Evolutionary conservation across 768 basidiomycete genomes (phyloP).

Genomic region (Termitomyces bulborhizus): DNA sequence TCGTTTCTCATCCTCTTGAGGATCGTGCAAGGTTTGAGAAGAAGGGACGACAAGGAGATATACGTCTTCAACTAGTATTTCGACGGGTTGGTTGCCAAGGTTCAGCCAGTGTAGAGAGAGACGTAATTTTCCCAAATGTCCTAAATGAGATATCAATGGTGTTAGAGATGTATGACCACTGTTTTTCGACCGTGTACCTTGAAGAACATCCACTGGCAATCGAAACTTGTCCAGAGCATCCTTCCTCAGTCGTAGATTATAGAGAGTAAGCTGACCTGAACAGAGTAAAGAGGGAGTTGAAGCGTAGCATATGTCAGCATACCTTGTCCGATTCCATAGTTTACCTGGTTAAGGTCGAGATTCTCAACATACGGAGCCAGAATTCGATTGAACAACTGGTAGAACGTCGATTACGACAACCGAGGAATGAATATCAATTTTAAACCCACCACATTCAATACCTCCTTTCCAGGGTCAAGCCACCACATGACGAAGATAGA

Average conservation of each 20-base stretch:
- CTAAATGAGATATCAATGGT: conserved; percentile 27
- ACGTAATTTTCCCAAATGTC: conserved; percentile 81
- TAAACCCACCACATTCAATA: conserved; percentile 65
- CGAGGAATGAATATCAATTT: neutral
- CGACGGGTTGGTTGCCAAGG: conserved; percentile 83
- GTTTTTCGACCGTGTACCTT: conserved; percentile 49
- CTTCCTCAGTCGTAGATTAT: conserved; percentile 83
- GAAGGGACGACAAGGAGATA: conserved; percentile 90
- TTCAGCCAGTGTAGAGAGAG: conserved; percentile 88
- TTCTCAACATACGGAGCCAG: conserved; percentile 96
- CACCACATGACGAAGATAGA: conserved; percentile 63
- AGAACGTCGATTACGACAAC: neutral
- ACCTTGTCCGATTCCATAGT: conserved; percentile 90
- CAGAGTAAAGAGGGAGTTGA: neutral
- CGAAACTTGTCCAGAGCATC: conserved; percentile 93
- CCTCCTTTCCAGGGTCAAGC: conserved; percentile 82
- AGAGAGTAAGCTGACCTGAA: conserved; percentile 70
- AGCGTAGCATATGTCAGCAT: conserved; percentile 6
- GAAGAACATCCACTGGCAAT: conserved; percentile 89
- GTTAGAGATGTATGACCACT: neutral
- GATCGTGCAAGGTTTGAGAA: conserved; percentile 58
- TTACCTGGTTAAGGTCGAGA: conserved; percentile 90
- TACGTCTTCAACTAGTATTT: conserved; percentile 88
- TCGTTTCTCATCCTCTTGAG: conserved; percentile 79
- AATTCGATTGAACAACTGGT: conserved; percentile 77